Evolutionary conservation across 2,329 filamentous ascomycete species (phyloP).

Genomic region (Penicillium sp.): DNA sequence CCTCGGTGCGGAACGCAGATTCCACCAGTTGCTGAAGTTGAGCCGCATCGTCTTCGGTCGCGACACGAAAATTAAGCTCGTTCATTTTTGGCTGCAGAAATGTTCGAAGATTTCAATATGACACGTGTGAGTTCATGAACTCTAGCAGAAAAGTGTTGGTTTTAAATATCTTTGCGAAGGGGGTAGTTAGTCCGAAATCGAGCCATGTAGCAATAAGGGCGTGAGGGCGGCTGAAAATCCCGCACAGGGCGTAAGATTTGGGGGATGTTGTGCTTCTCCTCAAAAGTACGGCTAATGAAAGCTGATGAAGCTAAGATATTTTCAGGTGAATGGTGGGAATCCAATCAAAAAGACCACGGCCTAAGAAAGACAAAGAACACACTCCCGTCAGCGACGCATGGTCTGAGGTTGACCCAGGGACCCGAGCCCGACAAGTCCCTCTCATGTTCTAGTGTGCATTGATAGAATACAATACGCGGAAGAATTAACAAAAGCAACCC

Average conservation of each 20-base stretch:
- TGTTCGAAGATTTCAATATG: not conserved
- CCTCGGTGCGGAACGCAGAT: constrained; percentile 36
- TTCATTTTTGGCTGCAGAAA: constrained; percentile 7
- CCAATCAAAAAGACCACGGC: too few relatives aligned
- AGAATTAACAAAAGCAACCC: not conserved
- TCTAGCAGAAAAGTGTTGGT: not conserved
- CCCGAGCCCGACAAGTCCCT: not conserved
- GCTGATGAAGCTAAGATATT: not conserved
- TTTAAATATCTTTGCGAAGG: not conserved
- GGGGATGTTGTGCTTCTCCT: not conserved
- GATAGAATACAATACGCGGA: not conserved
- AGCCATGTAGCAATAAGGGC: constrained; percentile 1
- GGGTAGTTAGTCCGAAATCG: not conserved
- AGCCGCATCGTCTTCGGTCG: constrained; percentile 31
- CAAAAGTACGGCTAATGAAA: too few relatives aligned
- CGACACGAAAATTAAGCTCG: constrained; percentile 32
- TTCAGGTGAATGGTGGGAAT: not conserved
- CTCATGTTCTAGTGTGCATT: not conserved
- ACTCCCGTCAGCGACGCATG: not conserved
- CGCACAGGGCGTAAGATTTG: not conserved
- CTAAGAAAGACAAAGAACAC: not conserved
- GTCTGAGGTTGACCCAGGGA: not conserved
- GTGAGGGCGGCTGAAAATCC: not conserved
- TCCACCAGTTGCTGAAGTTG: constrained; percentile 34
- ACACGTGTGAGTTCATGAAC: not conserved